These are phyloP conservation scores for Thinopyrum elongatum DNA, from an alignment of 176 grass and related monocot species.

Conservation along the genomic window DNA sequence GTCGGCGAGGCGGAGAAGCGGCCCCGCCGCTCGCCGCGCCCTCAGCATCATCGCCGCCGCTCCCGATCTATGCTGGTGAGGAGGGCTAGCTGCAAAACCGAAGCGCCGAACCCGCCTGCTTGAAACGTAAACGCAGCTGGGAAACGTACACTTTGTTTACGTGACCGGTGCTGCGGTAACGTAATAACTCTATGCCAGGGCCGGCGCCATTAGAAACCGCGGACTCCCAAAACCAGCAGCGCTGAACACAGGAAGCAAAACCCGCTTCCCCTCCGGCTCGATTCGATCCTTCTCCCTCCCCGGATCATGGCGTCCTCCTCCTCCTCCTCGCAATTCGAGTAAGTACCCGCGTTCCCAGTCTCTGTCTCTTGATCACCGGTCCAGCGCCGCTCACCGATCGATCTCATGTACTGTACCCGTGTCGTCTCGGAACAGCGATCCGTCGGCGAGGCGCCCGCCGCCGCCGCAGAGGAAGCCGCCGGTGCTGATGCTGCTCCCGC, in stretches of 20 bases:
- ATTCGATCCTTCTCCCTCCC: background rate
- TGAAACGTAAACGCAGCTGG: fast-evolving
- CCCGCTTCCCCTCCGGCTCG: background rate
- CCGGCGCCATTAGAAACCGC: background rate
- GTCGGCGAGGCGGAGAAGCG: conserved; percentile 8
- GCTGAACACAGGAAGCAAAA: conserved; percentile 13
- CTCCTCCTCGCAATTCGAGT: conserved; percentile 51
- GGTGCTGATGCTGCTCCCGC: conserved; percentile 74
- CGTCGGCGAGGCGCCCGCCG: conserved; percentile 38
- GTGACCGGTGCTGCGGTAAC: background rate
- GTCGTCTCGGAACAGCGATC: conserved; percentile 30
- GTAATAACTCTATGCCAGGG: background rate
- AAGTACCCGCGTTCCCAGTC: conserved; percentile 14
- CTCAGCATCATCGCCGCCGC: conserved; percentile 34
- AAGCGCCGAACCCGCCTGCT: background rate
- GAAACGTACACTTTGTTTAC: background rate
- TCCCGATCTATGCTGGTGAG: conserved; percentile 17
- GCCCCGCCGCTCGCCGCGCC: conserved; percentile 18
- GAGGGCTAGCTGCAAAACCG: background rate
- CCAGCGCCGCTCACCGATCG: background rate
- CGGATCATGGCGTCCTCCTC: conserved; percentile 44
- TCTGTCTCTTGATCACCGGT: too few relatives aligned
- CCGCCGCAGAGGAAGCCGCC: conserved; percentile 53
- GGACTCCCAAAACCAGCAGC: conserved; percentile 33
- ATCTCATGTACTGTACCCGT: background rate